Evolutionary conservation across 805 yeast genomes (phyloP), one percentile per base, ranked within the genome.

Genomic region (Monosporozyma yasuniensis): DNA sequence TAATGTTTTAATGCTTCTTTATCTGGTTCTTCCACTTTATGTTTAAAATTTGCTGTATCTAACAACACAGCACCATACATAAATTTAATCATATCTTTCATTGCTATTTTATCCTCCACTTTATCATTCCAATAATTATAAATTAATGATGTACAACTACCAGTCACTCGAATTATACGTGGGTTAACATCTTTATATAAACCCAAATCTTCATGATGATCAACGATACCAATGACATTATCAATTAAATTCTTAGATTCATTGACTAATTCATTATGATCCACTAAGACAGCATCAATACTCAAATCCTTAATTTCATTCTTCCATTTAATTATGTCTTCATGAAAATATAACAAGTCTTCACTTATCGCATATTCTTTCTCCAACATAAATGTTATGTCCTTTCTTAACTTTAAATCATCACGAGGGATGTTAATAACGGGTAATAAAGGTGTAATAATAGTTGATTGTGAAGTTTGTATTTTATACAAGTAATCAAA

Each of bases 191-290:
- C 70, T 16, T 55, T 35, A 55, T 72, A 79, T 8, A 67, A 64
- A 0, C 69, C 69, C 54, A 82, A 84, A 58, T 90, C 96, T 16
- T 75, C 84, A 63, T 91, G 99, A 63, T 91, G 99, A 63, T 91
- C 99, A 23, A 93, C 78, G 6, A 93, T 79, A 0, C 81, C 83
- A 1, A 66, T 65, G 0, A 84, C 80, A 4, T 64, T 57, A 7
- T 51, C 60, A 11, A 69, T 57, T 43, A 63, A 63, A 8, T 60
- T 51, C 16, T 59, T 61, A 1, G 68, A 63, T 27, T 60, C 72
- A 12, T 81, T 85, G 55, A 76, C 89, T 23, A 82, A 72, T 32
- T 71, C 70, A 59, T 91, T 89, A 66, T 88, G 96, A 62, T 91
- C 99, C 2, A 93, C 96, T 37, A 91, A 68, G 2, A 81, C 72